Evolutionary conservation across 2,329 filamentous ascomycete genomes (phyloP).

Genomic region (Pseudogymnoascus sp.): DNA sequence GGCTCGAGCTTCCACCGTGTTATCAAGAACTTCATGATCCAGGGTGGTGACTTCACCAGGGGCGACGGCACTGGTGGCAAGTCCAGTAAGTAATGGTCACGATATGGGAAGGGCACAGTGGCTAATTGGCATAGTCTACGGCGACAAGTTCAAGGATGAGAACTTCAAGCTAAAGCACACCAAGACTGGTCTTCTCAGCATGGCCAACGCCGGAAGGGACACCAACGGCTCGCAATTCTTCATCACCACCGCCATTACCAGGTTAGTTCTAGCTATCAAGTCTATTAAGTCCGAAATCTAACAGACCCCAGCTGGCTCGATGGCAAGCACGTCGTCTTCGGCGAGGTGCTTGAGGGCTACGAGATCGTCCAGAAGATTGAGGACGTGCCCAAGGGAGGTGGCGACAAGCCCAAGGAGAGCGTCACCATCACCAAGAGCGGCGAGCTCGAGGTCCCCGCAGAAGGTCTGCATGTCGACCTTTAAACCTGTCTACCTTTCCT

Average conservation of each 20-base stretch:
- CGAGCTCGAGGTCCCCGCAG: constrained; percentile 71
- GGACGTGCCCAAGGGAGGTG: constrained; percentile 53
- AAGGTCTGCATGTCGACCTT: constrained; percentile 91
- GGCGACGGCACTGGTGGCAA: constrained; percentile 78
- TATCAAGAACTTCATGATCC: constrained; percentile 88
- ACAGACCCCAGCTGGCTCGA: constrained; percentile 60
- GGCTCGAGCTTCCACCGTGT: constrained; percentile 81
- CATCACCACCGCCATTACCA: constrained; percentile 75
- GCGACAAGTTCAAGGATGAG: constrained; percentile 76
- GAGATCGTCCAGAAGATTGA: constrained; percentile 74
- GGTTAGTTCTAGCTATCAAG: constrained; percentile 38
- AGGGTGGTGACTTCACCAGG: constrained; percentile 81
- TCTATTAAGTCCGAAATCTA: constrained; percentile 12
- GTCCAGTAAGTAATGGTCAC: constrained; percentile 52
- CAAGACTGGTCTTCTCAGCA: constrained; percentile 75
- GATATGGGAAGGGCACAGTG: not conserved
- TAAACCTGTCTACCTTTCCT: constrained; percentile 41
- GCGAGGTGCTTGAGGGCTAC: constrained; percentile 80
- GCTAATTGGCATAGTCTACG: constrained; percentile 54
- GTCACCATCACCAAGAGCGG: constrained; percentile 79
- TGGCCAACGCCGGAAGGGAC: constrained; percentile 78
- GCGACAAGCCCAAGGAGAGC: constrained; percentile 59
- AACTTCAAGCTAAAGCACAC: constrained; percentile 94
- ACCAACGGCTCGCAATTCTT: constrained; percentile 89
- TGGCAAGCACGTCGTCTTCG: constrained; percentile 78